Conservation (phyloP, 192 early-diverging fungal species). For the Neocallimastix lanati region DNA sequence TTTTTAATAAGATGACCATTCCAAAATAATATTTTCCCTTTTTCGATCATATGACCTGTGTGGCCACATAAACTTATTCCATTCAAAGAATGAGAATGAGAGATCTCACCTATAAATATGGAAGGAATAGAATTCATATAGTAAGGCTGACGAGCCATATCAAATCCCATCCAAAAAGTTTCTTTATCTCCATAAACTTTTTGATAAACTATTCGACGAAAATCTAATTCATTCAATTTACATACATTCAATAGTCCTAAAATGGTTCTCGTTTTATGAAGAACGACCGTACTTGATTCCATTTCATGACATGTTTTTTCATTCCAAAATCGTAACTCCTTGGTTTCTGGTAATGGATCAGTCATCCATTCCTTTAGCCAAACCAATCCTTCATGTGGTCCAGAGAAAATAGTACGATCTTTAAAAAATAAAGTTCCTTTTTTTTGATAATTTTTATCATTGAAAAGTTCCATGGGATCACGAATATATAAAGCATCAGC, state of each 20-base stretch:
- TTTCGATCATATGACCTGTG: neutral
- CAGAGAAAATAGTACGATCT: constrained; percentile 29
- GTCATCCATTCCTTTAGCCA: constrained; percentile 31
- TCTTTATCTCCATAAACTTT: constrained; percentile 48
- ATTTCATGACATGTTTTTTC: constrained; percentile 11
- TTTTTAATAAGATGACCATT: neutral
- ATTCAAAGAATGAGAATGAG: neutral
- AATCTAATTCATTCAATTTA: constrained; percentile 9
- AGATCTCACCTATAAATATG: neutral
- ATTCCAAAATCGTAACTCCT: constrained; percentile 15
- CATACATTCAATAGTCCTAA: constrained; percentile 1
- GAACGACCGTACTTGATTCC: neutral
- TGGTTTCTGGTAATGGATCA: constrained; percentile 13
- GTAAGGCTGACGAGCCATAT: constrained; percentile 35
- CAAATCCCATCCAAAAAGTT: constrained; percentile 46
- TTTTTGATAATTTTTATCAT: constrained; percentile 16
- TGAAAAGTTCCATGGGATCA: constrained; percentile 28
- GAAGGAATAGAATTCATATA: neutral
- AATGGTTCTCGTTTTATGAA: constrained; percentile 2
- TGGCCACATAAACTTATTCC: neutral
- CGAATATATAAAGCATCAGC: constrained; percentile 47
- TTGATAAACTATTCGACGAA: constrained; percentile 19
- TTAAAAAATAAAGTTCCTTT: constrained; percentile 43
- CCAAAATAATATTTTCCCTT: neutral
- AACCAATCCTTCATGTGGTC: constrained; percentile 6